These are phyloP conservation scores for Ophiostoma montium DNA, from an alignment of 2,329 filamentous ascomycete species.

Conservation along the genomic window DNA sequence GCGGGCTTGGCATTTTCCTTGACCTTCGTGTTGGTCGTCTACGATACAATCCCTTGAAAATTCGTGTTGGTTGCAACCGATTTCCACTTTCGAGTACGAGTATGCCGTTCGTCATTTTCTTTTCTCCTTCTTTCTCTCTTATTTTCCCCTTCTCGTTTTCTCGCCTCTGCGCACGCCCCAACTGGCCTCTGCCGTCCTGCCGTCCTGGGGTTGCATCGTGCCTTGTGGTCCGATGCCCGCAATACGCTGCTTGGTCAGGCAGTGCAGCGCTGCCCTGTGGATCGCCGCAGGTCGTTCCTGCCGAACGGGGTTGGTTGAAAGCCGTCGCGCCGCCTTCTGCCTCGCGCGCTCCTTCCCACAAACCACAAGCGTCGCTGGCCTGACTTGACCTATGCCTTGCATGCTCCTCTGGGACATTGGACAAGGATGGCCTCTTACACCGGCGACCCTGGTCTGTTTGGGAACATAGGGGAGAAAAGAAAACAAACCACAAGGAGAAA, in stretches of 20 bases:
- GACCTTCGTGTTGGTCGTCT: neutral
- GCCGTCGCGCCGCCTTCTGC: neutral
- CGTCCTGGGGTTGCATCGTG: constrained; percentile 7
- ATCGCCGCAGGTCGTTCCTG: neutral
- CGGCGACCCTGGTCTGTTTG: constrained; percentile 11
- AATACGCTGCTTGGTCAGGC: neutral
- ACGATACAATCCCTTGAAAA: neutral
- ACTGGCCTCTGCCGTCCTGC: neutral
- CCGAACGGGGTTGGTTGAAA: neutral
- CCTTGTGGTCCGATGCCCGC: constrained; percentile 6
- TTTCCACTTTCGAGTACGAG: neutral
- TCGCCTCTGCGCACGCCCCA: too few species aligned
- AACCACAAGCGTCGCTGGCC: constrained; percentile 1
- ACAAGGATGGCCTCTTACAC: constrained; percentile 9
- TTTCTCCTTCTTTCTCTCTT: neutral
- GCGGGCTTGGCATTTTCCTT: neutral
- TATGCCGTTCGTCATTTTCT: neutral
- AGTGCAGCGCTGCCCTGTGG: neutral
- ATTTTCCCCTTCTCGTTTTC: neutral
- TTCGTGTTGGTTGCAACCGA: neutral
- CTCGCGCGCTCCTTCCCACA: neutral
- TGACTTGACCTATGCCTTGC: constrained; percentile 1
- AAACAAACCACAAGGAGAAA: neutral
- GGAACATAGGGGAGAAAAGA: constrained; percentile 7
- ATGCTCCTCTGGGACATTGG: too few species aligned